Base-by-base conservation (phyloP, 2,329 filamentous ascomycete species). In the Ophiosphaerella herpotricha region DNA sequence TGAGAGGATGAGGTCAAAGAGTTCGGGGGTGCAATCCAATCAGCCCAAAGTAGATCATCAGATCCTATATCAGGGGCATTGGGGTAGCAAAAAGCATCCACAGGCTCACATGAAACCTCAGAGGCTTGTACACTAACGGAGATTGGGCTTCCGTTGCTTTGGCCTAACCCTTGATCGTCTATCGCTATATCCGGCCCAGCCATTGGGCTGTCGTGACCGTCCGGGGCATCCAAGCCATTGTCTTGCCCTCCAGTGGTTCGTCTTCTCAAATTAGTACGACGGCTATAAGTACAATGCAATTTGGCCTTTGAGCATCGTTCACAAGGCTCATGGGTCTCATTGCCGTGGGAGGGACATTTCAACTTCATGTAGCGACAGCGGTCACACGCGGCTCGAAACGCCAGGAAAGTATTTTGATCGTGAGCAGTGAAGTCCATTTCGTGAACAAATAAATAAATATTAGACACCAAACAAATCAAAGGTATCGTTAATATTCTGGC, bases 291-390 rank as follows among this genome's bases (percentile, higher is more conserved):
- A 24, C 38, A 39, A n/a, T 12, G 16, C 18, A 39, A n/a, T 26
- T 26, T 39, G 14, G 38, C 38, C 18, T 39, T 39, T 39, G 21
- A 23, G 38, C 38, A 39, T 24, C 38, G 16, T 11, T 39, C 38
- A 24, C 38, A 39, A 7, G 38, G 38, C 21, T 23, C 16, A 24
- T 29, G 16, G 12, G 38, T 23, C 18, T 23, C 16, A 24, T 18
- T 39, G 38, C 21, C 38, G n/a, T 39, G 23, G 21, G 38, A 39
- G 21, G 21, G 38, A 7, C 38, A 39, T 39, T 39, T 39, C 13
- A 39, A 24, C 12, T 39, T 39, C 38, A 39, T 39, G 21, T 39
- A 26, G n/a, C 38, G 38, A 24, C 38, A 39, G 21, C 38, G 38
- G 16, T 39, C 38, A 39, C 38, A 39, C 11, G 38, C 21, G 21